Evolutionary conservation across 345 rosid genomes (phyloP), one percentile per base, ranked within the genome.

Genomic region (Streptanthus diversifolius): DNA sequence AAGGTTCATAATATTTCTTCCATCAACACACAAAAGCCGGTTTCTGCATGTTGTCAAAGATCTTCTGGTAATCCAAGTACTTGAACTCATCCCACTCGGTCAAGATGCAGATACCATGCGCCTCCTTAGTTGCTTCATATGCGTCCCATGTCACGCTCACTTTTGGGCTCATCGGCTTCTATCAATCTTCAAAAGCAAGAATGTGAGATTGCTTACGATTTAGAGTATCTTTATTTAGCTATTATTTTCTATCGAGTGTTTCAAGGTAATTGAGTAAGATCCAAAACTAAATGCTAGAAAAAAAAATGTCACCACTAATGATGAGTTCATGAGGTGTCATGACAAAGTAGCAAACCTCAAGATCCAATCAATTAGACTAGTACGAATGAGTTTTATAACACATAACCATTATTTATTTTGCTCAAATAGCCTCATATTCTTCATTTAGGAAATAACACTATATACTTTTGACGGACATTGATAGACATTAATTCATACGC

Each of bases 71-170:
- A 48, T 91, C 90, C 5, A 91, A 88, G 1, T 70, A 82, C 87
- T 80, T 91, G 81, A 89, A 91, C 72, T 91, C 93, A 29, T 87
- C 91, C 96, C 97, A 87, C 75, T 91, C 96, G 0, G 97, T 91
- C 48, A 89, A 81, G 68, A 91, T 84, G 83, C 97, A 91, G 13
- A 89, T 36, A 9, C 88, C 90, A 11, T 91, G 97, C 0, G 96
- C 96, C 25, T 80, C 85, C 71, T 87, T 89, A 4, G 85, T 74
- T 19, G 97, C 90, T 72, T 82, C 83, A 19, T 89, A 91, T 1
- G 93, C 93, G 66, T 88, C 90, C 88, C 86, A 82, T 5, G 78
- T 85, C 11, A 87, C 83, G 6, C 63, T 82, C 65, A 86, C 91
- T 81, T 87, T 56, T 9, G 89, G 95, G 69, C 90, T 86, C 80